These are phyloP conservation scores for Gyromitra esculenta DNA, from an alignment of 2,329 filamentous ascomycete species.

Conservation along the genomic window DNA sequence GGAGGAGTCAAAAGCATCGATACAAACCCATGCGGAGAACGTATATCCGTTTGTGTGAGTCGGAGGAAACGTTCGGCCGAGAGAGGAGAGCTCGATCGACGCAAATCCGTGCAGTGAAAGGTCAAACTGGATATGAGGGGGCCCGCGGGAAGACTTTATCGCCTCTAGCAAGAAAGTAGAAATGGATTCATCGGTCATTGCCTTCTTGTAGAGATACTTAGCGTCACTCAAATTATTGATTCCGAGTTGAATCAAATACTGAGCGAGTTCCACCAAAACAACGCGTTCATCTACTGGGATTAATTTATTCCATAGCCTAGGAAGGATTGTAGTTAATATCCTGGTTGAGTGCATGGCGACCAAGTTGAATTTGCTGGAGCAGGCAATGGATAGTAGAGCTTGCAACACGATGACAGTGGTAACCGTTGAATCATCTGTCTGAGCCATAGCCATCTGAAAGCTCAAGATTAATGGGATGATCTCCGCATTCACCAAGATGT, in stretches of 20 bases:
- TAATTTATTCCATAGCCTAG: constrained; percentile 54
- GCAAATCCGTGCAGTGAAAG: constrained; percentile 86
- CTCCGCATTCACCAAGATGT: constrained; percentile 61
- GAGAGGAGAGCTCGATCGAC: constrained; percentile 86
- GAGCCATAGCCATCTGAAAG: constrained; percentile 56
- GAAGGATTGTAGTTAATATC: constrained; percentile 61
- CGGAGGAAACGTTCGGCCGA: constrained; percentile 86
- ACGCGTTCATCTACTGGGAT: constrained; percentile 46
- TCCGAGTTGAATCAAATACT: constrained; percentile 77
- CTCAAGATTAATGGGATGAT: constrained; percentile 60
- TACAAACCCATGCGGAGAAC: constrained; percentile 85
- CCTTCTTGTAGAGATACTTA: constrained; percentile 74
- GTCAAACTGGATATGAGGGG: constrained; percentile 93
- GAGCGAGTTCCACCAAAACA: constrained; percentile 64
- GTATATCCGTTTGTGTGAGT: constrained; percentile 84
- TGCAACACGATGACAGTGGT: constrained; percentile 73
- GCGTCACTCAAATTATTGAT: constrained; percentile 84
- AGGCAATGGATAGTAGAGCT: constrained; percentile 69
- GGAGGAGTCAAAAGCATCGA: constrained; percentile 84
- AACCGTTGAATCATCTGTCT: constrained; percentile 59
- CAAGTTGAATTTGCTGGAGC: constrained; percentile 74
- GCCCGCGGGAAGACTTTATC: constrained; percentile 77
- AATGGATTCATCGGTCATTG: constrained; percentile 65
- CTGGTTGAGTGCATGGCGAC: constrained; percentile 77
- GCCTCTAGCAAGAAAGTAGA: constrained; percentile 78